Base-by-base conservation (phyloP, 2,329 filamentous ascomycete genomes). In the Alternaria alternata region DNA sequence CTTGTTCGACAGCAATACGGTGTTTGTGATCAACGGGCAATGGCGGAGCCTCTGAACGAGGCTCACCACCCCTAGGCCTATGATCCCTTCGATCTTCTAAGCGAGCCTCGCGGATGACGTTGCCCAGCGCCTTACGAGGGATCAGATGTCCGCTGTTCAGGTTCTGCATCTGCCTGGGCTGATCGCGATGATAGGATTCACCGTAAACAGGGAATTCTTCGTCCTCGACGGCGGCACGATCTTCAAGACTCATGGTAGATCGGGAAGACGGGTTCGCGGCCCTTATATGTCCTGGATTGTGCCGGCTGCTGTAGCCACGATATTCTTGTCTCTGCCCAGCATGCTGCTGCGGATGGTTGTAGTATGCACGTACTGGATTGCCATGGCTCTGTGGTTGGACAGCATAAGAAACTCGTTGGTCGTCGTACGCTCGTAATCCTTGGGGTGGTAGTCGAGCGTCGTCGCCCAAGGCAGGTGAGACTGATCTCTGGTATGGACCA, bases 401-500 rank as follows among this genome's bases (percentile, higher is more conserved):
- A 39, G 46, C 53, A 12, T 58, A 44, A 32, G 44, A 42, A 20
- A 61, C 59, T 30, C 63, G 49, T 22, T 61, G 63, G 18, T 57
- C 58, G 11, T 66, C 58, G 24, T 61, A 53, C 18, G 65, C 66
- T 42, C 69, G 62, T 38, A 63, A 49, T 48, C 65, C 67, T 53
- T 65, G 66, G 34, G 63, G 54, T 20, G 67, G 64, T 18, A 65
- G 46, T 9, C 72, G 66, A 26, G 69, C 66, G 3, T 64, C 63
- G 44, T 84, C 81, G 59, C 80, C 83, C 72, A 81, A 64, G 7
- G 80, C 79, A 36, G 81, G 81, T 20, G 82, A 83, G 12, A 73
- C 70, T 18, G 81, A 75, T 20, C 81, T 76, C 63, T 80, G 79
- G 14, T 78, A 78, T 14, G 78, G 77, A 30, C 79, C 78, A 61